Conservation (phyloP, 371 early-diverging fungal genomes). For the Zancudomyces culisetae region DNA sequence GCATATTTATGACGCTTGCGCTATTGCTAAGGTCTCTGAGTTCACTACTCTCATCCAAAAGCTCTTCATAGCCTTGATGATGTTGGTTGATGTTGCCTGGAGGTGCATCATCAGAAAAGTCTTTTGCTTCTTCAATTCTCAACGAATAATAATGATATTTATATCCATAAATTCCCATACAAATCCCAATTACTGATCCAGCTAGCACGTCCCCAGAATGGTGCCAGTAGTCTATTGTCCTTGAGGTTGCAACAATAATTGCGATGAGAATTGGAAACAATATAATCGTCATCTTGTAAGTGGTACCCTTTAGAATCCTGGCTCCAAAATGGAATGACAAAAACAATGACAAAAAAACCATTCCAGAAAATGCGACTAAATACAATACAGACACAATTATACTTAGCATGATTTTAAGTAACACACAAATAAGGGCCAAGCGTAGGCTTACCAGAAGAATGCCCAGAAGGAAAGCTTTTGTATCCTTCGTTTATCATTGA, state of each 20-base stretch:
- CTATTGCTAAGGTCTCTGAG: too few relatives aligned
- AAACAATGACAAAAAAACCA: neutral
- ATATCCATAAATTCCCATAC: conserved; percentile 36
- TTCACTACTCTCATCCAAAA: too few relatives aligned
- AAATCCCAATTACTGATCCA: conserved; percentile 32
- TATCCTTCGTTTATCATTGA: conserved; percentile 54
- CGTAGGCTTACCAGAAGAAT: conserved; percentile 69
- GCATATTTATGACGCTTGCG: too few relatives aligned
- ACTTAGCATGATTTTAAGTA: neutral
- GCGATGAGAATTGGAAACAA: conserved; percentile 39
- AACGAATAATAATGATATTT: conserved; percentile 28
- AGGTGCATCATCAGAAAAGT: too few relatives aligned
- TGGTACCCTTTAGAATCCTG: neutral
- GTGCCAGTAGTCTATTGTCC: conserved; percentile 60
- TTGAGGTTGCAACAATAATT: conserved; percentile 37
- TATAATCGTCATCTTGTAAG: conserved; percentile 27
- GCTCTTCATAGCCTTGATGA: too few relatives aligned
- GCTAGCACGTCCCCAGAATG: conserved; percentile 60
- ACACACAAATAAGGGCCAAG: conserved; percentile 50
- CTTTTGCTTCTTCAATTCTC: too few relatives aligned
- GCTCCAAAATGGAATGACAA: neutral
- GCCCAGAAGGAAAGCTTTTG: conserved; percentile 85
- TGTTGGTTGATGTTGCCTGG: too few relatives aligned
- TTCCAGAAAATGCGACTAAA: neutral
- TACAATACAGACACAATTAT: neutral